A percentile compares a stretch with the other conserved stretches of the same genome.
phyloP scores from a whole-genome alignment of 306 rosid species.

The Prunus armeniaca region DNA sequence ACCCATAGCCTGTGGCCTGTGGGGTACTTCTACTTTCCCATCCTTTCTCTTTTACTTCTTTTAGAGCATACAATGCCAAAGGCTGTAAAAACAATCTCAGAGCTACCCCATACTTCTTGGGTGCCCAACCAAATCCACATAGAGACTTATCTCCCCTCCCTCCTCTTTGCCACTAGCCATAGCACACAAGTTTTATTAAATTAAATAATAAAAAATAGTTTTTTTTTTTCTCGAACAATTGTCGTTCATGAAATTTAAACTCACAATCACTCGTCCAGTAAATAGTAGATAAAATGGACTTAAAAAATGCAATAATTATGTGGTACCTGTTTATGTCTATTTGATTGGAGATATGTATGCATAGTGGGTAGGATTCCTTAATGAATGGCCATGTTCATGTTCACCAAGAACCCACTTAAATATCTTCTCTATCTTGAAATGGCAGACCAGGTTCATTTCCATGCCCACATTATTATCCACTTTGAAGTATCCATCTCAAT shows the following conservation, averaged over 20 bases:
- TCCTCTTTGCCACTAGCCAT: not conserved
- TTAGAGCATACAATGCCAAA: constrained; percentile 24
- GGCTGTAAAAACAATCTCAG: constrained; percentile 21
- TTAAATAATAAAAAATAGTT: not conserved
- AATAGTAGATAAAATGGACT: no score
- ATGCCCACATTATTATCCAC: constrained; percentile 21
- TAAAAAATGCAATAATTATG: not conserved
- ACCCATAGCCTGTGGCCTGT: not conserved
- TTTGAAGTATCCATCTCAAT: constrained; percentile 15
- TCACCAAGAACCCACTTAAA: constrained; percentile 17
- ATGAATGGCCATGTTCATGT: constrained; percentile 26
- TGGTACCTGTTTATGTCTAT: not conserved
- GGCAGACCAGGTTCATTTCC: constrained; percentile 30
- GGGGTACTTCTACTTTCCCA: constrained; percentile 8
- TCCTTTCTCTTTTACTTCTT: constrained; percentile 14
- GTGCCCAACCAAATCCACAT: constrained; percentile 17
- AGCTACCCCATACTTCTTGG: constrained; percentile 17
- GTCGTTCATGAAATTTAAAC: no score
- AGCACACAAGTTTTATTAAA: no score
- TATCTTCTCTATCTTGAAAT: constrained; percentile 8
- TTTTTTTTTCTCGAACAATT: no score
- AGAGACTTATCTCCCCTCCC: not conserved
- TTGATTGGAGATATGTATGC: constrained; percentile 10
- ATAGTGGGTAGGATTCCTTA: constrained; percentile 24
- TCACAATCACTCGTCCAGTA: not conserved